These are phyloP conservation scores for Vaccinium vitisidaea DNA, from an alignment of 148 eudicot genomes.

Conservation along the genomic window DNA sequence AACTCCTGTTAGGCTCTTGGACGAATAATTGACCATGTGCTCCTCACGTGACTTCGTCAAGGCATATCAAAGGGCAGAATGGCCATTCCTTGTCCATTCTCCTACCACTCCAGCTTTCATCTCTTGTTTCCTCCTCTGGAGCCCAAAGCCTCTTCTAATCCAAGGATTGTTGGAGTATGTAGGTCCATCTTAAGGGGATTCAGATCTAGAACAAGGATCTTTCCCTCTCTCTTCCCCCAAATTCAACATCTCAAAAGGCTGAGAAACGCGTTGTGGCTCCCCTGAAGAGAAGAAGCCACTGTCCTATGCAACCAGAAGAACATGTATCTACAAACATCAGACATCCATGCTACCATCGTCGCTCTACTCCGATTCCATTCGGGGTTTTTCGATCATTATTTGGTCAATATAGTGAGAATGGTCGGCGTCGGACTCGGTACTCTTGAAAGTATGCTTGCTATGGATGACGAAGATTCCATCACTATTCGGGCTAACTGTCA, in stretches of 20 bases:
- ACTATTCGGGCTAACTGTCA: not conserved
- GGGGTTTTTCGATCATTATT: not conserved
- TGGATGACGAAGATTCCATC: not conserved
- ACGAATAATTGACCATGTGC: too few relatives aligned
- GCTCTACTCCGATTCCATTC: not conserved
- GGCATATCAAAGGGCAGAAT: too few relatives aligned
- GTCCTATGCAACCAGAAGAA: not conserved
- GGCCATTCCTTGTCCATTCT: too few relatives aligned
- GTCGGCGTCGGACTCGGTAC: not conserved
- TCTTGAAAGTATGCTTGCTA: not conserved
- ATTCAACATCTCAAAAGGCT: not conserved
- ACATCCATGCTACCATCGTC: not conserved
- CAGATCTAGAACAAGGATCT: not conserved
- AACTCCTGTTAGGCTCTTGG: too few relatives aligned
- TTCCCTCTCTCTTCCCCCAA: not conserved
- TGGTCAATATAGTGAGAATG: not conserved
- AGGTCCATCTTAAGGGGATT: too few relatives aligned
- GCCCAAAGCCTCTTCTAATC: too few relatives aligned
- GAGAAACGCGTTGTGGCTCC: not conserved
- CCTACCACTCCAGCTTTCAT: too few relatives aligned
- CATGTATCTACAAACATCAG: not conserved
- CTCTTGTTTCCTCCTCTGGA: too few relatives aligned
- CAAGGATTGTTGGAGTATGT: too few relatives aligned
- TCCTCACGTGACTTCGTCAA: too few relatives aligned
- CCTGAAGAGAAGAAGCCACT: not conserved